These are phyloP conservation scores for Aspergillus glaucus DNA, from an alignment of 2,329 filamentous ascomycete genomes.

Conservation along the genomic window DNA sequence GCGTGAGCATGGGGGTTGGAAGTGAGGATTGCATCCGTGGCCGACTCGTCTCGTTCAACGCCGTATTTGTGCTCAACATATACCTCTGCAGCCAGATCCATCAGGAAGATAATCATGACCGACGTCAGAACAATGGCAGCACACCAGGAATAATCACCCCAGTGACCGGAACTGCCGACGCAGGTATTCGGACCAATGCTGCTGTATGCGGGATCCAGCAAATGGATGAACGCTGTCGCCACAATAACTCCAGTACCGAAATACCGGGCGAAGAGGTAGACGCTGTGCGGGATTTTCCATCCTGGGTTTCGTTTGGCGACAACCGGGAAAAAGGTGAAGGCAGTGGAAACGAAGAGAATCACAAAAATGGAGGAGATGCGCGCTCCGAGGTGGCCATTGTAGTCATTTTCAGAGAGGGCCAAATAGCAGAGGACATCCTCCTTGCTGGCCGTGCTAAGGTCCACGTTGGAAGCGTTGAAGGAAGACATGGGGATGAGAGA, in stretches of 20 bases:
- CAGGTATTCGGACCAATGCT: conserved; percentile 45
- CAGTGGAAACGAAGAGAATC: conserved; percentile 37
- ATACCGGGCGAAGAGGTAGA: conserved; percentile 44
- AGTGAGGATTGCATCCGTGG: not conserved
- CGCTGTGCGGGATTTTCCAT: conserved; percentile 36
- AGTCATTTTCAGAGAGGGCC: conserved; percentile 43
- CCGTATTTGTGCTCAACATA: conserved; percentile 47
- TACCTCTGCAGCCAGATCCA: conserved; percentile 47
- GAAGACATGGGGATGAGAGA: not conserved
- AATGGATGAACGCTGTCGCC: conserved; percentile 44
- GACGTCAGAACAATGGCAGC: conserved; percentile 47
- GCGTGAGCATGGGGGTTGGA: not conserved
- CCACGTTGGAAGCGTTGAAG: conserved; percentile 25
- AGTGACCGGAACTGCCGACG: conserved; percentile 49
- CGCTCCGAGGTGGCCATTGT: conserved; percentile 45
- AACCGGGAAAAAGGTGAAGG: conserved; percentile 43
- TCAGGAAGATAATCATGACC: conserved; percentile 45
- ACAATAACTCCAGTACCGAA: conserved; percentile 45
- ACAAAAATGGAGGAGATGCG: conserved; percentile 42
- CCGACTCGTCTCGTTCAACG: conserved; percentile 19
- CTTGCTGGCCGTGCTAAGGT: conserved; percentile 39
- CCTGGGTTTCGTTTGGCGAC: conserved; percentile 34
- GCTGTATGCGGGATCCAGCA: conserved; percentile 40
- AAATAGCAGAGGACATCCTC: conserved; percentile 48
- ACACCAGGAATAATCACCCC: conserved; percentile 48